A percentile compares a stretch with the other conserved stretches of the same genome.
phyloP scores from a whole-genome alignment of 768 basidiomycete species.

The Vishniacozyma victoriae region DNA sequence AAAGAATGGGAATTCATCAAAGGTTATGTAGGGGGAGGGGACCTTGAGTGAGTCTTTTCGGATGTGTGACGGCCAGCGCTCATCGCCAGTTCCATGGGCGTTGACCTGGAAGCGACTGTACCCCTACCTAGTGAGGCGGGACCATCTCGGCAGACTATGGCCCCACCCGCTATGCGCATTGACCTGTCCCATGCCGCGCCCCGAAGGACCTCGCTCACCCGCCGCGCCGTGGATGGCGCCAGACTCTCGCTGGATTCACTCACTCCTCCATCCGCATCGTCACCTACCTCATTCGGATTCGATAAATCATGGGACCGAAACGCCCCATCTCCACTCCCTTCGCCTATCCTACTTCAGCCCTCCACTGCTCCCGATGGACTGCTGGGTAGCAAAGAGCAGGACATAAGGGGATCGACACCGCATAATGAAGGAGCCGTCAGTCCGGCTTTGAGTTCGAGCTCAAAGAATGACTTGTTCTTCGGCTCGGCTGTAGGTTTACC shows the following conservation, averaged over 20 bases:
- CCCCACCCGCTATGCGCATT: too few relatives aligned
- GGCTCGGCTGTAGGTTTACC: slow-evolving; percentile 24
- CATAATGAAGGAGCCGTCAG: slow-evolving; percentile 14
- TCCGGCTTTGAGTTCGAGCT: slow-evolving; percentile 27
- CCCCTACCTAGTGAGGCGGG: too few relatives aligned
- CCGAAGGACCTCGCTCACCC: too few relatives aligned
- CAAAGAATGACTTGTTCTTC: slow-evolving; percentile 44
- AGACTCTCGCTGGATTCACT: too few relatives aligned
- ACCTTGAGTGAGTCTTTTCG: slow-evolving; percentile 42
- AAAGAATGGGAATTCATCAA: slow-evolving; percentile 38
- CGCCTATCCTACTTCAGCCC: slow-evolving; percentile 4
- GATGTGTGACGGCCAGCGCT: too few relatives aligned
- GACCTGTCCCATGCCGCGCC: too few relatives aligned
- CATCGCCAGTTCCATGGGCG: too few relatives aligned
- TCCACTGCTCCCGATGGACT: background rate
- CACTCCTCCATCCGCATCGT: slow-evolving; percentile 1
- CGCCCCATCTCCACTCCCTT: slow-evolving; percentile 6
- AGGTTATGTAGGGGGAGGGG: slow-evolving; percentile 38
- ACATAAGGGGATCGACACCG: background rate
- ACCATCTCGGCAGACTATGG: too few relatives aligned
- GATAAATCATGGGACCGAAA: slow-evolving; percentile 13
- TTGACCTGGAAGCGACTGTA: too few relatives aligned
- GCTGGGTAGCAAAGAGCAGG: slow-evolving; percentile 1
- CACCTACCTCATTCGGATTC: background rate
- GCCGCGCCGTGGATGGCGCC: too few relatives aligned